Conservation (phyloP, 2,329 filamentous ascomycete genomes). For the Phoma sp. region DNA sequence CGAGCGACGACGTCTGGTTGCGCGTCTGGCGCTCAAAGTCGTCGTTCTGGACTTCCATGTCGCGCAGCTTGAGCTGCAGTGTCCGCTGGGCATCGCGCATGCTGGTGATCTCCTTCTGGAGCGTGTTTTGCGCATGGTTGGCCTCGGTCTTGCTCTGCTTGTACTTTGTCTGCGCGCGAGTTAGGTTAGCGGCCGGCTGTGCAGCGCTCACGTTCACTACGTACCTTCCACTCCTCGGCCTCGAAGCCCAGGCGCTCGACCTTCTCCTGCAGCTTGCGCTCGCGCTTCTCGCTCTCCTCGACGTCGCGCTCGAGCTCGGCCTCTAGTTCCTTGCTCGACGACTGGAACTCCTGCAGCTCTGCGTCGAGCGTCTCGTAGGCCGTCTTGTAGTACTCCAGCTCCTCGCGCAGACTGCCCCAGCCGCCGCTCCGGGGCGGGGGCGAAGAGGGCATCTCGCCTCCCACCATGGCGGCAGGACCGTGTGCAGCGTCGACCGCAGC, state of each 20-base stretch:
- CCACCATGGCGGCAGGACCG: conserved; percentile 37
- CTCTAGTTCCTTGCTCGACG: conserved; percentile 92
- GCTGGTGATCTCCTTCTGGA: conserved; percentile 95
- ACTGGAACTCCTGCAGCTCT: conserved; percentile 91
- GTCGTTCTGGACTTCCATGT: conserved; percentile 97
- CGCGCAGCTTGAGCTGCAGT: conserved; percentile 81
- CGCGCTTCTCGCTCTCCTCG: conserved; percentile 91
- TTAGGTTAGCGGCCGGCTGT: conserved; percentile 4
- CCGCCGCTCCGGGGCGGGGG: conserved; percentile 39
- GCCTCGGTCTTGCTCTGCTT: conserved; percentile 92
- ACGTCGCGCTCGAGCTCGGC: conserved; percentile 95
- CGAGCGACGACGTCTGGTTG: conserved; percentile 92
- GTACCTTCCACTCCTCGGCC: conserved; percentile 97
- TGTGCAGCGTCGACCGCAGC: conserved; percentile 21
- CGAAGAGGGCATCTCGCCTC: conserved; percentile 40
- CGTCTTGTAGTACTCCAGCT: conserved; percentile 90
- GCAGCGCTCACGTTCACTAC: conserved; percentile 30
- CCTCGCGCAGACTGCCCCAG: conserved; percentile 65
- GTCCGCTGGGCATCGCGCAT: conserved; percentile 84
- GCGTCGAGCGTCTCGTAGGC: conserved; percentile 93
- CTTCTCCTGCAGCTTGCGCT: conserved; percentile 84
- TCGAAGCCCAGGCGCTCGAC: conserved; percentile 84
- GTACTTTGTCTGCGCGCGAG: conserved; percentile 76
- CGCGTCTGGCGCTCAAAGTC: conserved; percentile 96
- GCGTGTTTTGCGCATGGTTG: conserved; percentile 78